Base-by-base conservation (phyloP, 2,329 filamentous ascomycete genomes). In the Geosmithia flava region DNA sequence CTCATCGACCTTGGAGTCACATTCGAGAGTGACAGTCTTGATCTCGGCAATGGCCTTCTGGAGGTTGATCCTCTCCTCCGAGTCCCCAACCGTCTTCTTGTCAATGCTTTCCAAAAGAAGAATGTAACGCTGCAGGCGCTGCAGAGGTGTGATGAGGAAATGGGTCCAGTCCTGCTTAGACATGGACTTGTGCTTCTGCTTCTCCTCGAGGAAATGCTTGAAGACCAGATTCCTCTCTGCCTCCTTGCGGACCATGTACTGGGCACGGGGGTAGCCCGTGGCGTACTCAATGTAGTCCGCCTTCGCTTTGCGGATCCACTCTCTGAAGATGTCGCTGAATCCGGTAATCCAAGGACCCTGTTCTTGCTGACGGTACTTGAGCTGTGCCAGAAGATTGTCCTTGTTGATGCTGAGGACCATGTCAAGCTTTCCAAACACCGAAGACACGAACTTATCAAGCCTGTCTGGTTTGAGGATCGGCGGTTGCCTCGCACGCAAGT, bases 301-400 rank as follows among this genome's bases (percentile, higher is more conserved):
- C 63, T 84, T 88, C 30, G 93, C 93, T 64, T 96, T 97, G 53
- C 93, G 80, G 52, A 97, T 95, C 93, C 93, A 98, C 67, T 98
- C 93, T 50, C 93, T 76, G 71, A 98, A 97, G 46, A 98, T 87
- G 59, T 97, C 93, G 61, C 90, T 96, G 66, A 96, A 96, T 3
- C 93, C 93, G 13, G 79, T 74, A 50, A 98, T 83, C 81, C 89
- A 98, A 0, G 93, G 93, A 0, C 93, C 93, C 67, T 98, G 91
- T 61, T 97, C 93, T 58, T 93, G 86, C 63, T 98, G 93, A 23
- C 93, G 81, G 62, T 97, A 98, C 60, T 97, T 97, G 57, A 98
- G 77, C 63, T 96, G 91, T 2, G 91, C 85, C 20, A 98, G 70
- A 19, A 98, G 76, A 62, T 93, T 84, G 53, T 96, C 90, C 63